phyloP scores from a whole-genome alignment of 2,329 filamentous ascomycete genomes.

The Pestalotiopsis sp. region DNA sequence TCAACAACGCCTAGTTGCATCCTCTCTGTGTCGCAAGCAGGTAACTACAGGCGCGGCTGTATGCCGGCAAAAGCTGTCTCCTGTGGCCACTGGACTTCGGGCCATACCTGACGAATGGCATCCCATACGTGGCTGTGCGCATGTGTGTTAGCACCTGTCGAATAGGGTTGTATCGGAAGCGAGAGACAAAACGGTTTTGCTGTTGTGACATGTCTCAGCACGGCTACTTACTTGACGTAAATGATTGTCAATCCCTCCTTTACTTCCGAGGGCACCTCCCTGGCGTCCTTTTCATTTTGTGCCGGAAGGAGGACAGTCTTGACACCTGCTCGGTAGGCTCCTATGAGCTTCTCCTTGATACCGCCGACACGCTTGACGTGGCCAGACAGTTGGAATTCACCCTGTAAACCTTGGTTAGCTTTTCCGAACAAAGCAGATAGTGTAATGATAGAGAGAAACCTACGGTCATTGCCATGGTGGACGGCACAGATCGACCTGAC shows the following conservation, averaged over 20 bases:
- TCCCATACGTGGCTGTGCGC: slow-evolving; percentile 83
- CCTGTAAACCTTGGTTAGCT: slow-evolving; percentile 41
- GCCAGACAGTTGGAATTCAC: slow-evolving; percentile 78
- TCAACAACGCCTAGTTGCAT: background rate
- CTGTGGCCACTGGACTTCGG: slow-evolving; percentile 82
- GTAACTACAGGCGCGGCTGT: slow-evolving; percentile 73
- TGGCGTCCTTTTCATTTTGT: slow-evolving; percentile 88
- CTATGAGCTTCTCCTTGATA: slow-evolving; percentile 98
- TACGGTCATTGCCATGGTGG: slow-evolving; percentile 93
- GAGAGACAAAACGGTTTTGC: slow-evolving; percentile 13
- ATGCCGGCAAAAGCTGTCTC: slow-evolving; percentile 65
- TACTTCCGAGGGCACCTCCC: slow-evolving; percentile 89
- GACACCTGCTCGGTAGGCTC: slow-evolving; percentile 87
- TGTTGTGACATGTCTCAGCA: slow-evolving; percentile 41
- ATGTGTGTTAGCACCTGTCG: slow-evolving; percentile 21
- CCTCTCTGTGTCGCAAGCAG: background rate
- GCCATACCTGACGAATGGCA: slow-evolving; percentile 88
- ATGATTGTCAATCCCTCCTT: slow-evolving; percentile 84
- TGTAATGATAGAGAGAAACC: slow-evolving; percentile 26
- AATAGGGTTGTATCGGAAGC: slow-evolving; percentile 13
- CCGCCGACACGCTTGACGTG: slow-evolving; percentile 92
- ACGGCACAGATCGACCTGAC: slow-evolving; percentile 80
- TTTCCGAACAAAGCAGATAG: slow-evolving; percentile 8
- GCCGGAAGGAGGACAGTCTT: slow-evolving; percentile 89
- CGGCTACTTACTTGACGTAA: slow-evolving; percentile 72